phyloP scores from a whole-genome alignment of 2,329 filamentous ascomycete genomes.

The Tolypocladium endophyticum region DNA sequence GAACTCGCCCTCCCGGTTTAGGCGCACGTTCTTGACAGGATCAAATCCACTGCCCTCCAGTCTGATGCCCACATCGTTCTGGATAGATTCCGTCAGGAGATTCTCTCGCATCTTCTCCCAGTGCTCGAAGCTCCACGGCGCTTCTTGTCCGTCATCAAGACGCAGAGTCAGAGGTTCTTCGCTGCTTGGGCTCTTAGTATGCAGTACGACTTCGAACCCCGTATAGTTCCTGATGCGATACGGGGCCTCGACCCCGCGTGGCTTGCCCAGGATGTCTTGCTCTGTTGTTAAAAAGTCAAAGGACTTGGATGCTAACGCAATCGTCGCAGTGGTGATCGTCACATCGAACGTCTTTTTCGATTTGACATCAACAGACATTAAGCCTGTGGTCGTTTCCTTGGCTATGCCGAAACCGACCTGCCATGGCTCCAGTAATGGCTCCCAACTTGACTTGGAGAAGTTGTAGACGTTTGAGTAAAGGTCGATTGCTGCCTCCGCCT shows the following conservation, averaged over 20 bases:
- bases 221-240: constrained; percentile 94
- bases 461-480: constrained; percentile 97
- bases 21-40: constrained; percentile 72
- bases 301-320: constrained; percentile 86
- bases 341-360: constrained; percentile 88
- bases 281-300: constrained; percentile 84
- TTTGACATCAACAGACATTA: constrained; percentile 72
- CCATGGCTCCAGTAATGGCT: constrained; percentile 94
- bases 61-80: constrained; percentile 68
- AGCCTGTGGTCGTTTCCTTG: constrained; percentile 63
- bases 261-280: constrained; percentile 79
- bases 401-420: constrained; percentile 83
- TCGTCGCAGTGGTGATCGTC: constrained; percentile 85
- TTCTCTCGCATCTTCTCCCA: constrained; percentile 95
- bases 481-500: constrained; percentile 80
- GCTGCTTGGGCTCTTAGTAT: constrained; percentile 58
- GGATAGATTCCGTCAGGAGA: constrained; percentile 70
- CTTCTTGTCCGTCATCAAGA: constrained; percentile 79
- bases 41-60: constrained; percentile 94
- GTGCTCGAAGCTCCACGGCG: constrained; percentile 93
- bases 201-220: constrained; percentile 79
- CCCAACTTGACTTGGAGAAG: constrained; percentile 98
- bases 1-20: constrained; percentile 90
- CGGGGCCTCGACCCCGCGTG: constrained; percentile 80
- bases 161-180: constrained; percentile 63